Base-by-base conservation (phyloP, 768 basidiomycete species). In the Polyporus arcularius region DNA sequence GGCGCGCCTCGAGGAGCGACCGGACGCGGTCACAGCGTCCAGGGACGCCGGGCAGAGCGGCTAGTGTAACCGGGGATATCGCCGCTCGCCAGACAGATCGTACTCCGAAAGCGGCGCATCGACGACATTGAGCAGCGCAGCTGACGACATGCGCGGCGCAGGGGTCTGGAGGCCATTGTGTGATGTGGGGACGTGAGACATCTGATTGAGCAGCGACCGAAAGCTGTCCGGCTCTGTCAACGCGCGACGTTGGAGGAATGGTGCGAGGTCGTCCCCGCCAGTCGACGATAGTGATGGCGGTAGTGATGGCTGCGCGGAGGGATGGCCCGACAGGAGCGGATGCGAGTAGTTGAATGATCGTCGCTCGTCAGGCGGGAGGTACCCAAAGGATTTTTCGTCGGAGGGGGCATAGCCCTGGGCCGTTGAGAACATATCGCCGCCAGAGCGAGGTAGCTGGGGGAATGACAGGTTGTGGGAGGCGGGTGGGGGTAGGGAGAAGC, bases 141-240 rank as follows among this genome's bases (percentile, higher is more conserved):
- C 43, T 1, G 48, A 26, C 12, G 63, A 46, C 57, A 62, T 53
- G 52, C 57, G 57, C 32, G 56, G 57, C 32, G 48, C 49, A 38
- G 60, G 60, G 16, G 55, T 49, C 26, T 58, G 51, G 30, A 62
- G 51, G 32, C 45, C 46, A 46, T 62, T 74, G 38, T 80, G 79
- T 12, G 75, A 78, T 62, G 79, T 78, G 12, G 80, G 77, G 58
- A 82, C 79, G 70, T 81, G 83, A 50, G 76, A 74, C 59, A 80
- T 80, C 63, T 80, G 80, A 60, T 82, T 78, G 32, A 75, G 76
- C 52, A 81, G 73, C 40, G 82, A 74, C 59, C 73, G 74, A 71
- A 78, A 85, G 26, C 77, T 76, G 64, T 82, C 82, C n/a, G 84
- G 79, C 53, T 86, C 85, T 15, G 82, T 83, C 46, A 82, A 72